Conservation (phyloP, 768 basidiomycete species). For the Tricholoma sp. region DNA sequence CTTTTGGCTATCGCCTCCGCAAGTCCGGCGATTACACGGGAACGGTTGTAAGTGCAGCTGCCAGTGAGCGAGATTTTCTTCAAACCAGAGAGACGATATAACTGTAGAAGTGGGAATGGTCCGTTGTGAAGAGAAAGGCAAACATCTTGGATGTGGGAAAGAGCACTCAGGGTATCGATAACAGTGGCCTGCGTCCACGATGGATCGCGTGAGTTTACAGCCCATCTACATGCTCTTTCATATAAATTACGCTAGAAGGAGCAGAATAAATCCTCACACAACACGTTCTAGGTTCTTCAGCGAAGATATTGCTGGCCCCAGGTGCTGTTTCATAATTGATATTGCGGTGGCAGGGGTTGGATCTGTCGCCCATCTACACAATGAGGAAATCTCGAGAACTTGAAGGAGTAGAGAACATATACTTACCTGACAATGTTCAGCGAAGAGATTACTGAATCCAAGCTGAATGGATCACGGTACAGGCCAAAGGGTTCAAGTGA, state of each 20-base stretch:
- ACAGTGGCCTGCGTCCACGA: background rate
- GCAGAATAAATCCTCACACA: background rate
- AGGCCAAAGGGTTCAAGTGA: too few species aligned
- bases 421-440: too few species aligned
- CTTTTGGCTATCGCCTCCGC: background rate
- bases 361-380: too few species aligned
- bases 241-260: background rate
- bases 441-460: too few species aligned
- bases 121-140: background rate
- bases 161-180: background rate
- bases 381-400: too few species aligned
- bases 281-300: background rate
- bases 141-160: background rate
- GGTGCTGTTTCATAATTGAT: background rate
- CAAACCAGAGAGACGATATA: background rate
- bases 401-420: too few species aligned
- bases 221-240: background rate
- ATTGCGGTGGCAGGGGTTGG: too few species aligned
- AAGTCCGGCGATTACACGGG: background rate
- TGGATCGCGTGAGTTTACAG: background rate
- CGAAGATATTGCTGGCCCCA: background rate
- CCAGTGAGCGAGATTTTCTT: background rate
- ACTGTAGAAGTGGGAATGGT: background rate
- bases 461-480: too few species aligned
- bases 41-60: too few species aligned